phyloP scores from a whole-genome alignment of 2,329 filamentous ascomycete species.

The Xylaria sp. region DNA sequence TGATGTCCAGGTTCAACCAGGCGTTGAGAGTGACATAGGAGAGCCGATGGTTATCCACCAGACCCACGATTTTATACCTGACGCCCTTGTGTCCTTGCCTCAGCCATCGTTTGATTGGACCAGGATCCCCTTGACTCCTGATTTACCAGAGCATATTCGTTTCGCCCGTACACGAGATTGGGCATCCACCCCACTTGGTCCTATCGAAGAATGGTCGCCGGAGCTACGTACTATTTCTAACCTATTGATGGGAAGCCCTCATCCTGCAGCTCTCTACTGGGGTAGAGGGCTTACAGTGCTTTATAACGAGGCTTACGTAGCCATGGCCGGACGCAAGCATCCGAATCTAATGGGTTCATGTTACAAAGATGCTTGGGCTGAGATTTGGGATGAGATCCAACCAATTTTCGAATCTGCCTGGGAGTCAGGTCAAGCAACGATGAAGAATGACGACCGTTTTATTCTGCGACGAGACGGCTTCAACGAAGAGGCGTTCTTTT shows the following conservation, averaged over 20 bases:
- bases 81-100: conserved; percentile 44
- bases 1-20: conserved; percentile 38
- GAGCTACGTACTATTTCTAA: conserved; percentile 84
- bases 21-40: conserved; percentile 41
- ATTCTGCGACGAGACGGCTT: conserved; percentile 77
- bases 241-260: conserved; percentile 81
- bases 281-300: conserved; percentile 74
- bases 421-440: conserved; percentile 78
- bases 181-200: conserved; percentile 77
- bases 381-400: conserved; percentile 79
- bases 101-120: conserved; percentile 84
- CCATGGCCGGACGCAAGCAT: conserved; percentile 80
- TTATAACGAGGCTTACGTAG: conserved; percentile 78
- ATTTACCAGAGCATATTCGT: conserved; percentile 75
- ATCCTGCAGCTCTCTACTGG: conserved; percentile 84
- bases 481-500: conserved; percentile 84
- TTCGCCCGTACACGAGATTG: conserved; percentile 80
- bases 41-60: conserved; percentile 40
- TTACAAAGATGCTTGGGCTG: conserved; percentile 75
- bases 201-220: conserved; percentile 77
- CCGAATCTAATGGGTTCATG: conserved; percentile 78
- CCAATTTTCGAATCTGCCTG: conserved; percentile 75
- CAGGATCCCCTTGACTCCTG: conserved; percentile 70
- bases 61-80: conserved; percentile 41
- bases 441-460: conserved; percentile 85